Conservation (phyloP, 176 grass and related monocot genomes). For the Raddia guianensis region DNA sequence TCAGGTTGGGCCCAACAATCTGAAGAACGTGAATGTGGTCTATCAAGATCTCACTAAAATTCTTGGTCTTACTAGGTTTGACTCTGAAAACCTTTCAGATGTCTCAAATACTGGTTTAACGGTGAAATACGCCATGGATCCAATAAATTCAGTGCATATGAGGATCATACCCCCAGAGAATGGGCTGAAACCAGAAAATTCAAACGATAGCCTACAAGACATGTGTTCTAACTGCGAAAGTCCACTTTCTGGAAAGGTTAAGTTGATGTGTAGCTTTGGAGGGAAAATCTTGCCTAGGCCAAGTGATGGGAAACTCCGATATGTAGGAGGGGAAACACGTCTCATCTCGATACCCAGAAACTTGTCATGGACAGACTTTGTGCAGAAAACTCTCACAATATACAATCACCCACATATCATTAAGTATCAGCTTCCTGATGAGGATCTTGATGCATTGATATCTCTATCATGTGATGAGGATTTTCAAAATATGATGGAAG, state of each 20-base stretch:
- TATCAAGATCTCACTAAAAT: conserved; percentile 57
- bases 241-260: conserved; percentile 64
- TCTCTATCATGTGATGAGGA: conserved; percentile 90
- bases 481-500: conserved; percentile 98
- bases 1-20: conserved; percentile 35
- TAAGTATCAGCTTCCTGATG: conserved; percentile 95
- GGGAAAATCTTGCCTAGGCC: conserved; percentile 91
- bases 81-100: conserved; percentile 45
- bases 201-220: conserved; percentile 45
- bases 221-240: conserved; percentile 42
- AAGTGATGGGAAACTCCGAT: conserved; percentile 86
- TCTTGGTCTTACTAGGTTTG: conserved; percentile 53
- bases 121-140: conserved; percentile 47
- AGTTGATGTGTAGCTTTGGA: conserved; percentile 96
- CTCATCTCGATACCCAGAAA: conserved; percentile 71
- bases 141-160: conserved; percentile 9
- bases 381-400: conserved; percentile 70
- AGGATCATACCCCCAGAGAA: conserved; percentile 37
- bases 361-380: conserved; percentile 64
- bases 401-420: conserved; percentile 84
- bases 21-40: conserved; percentile 31
- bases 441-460: conserved; percentile 94
- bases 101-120: conserved; percentile 43
- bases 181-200: conserved; percentile 40
- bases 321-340: conserved; percentile 80